Conservation (phyloP, 2,329 filamentous ascomycete species). For the Dothistroma pini region DNA sequence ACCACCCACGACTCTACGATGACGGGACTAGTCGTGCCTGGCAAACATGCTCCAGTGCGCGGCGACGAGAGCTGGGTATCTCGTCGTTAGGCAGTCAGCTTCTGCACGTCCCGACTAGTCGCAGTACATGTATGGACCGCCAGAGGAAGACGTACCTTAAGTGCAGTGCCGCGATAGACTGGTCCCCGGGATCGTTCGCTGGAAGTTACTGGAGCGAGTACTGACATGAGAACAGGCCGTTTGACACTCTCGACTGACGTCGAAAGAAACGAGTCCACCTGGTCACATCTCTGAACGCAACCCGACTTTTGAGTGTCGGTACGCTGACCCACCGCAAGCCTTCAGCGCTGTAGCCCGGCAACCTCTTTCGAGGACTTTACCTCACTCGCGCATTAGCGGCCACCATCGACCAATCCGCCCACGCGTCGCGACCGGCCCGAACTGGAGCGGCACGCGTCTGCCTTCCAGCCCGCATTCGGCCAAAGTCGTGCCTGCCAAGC, state of each 20-base stretch:
- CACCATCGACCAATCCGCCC: slow-evolving; percentile 15
- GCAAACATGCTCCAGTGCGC: background rate
- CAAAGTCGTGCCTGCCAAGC: slow-evolving; percentile 8
- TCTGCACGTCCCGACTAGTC: slow-evolving; percentile 5
- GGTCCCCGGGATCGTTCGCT: background rate
- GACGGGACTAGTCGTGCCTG: background rate
- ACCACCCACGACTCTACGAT: background rate
- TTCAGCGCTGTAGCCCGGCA: background rate
- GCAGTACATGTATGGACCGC: slow-evolving; percentile 7
- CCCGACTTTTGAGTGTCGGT: slow-evolving; percentile 22
- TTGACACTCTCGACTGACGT: slow-evolving; percentile 15
- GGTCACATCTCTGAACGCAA: slow-evolving; percentile 22
- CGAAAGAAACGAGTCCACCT: slow-evolving; percentile 20
- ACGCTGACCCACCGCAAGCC: slow-evolving; percentile 15
- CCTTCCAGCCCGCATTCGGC: slow-evolving; percentile 12
- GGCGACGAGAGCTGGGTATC: background rate
- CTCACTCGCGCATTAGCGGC: slow-evolving; percentile 24
- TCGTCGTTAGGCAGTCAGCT: slow-evolving; percentile 1
- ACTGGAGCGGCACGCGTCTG: slow-evolving; percentile 9
- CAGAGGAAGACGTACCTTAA: background rate
- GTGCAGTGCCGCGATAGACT: background rate
- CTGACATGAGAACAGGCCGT: slow-evolving; percentile 13
- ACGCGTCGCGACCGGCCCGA: slow-evolving; percentile 20
- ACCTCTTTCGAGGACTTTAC: background rate
- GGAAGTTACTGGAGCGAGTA: background rate